Conservation (phyloP, 495 filamentous ascomycete species). For the Penicillium cosmopolitanum region DNA sequence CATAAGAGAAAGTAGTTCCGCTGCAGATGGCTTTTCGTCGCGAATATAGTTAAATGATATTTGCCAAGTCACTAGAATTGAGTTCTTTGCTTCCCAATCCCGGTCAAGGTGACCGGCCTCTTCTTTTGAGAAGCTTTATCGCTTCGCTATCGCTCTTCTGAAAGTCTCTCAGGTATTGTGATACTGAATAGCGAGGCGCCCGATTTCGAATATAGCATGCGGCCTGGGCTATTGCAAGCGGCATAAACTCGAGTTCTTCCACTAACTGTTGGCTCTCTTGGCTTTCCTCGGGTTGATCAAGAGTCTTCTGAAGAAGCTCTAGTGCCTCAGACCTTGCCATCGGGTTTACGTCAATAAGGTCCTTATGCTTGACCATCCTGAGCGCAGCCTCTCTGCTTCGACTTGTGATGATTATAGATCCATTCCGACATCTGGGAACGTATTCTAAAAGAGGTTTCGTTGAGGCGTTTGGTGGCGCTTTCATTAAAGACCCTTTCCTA, state of each 20-base stretch:
- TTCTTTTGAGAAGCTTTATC: not conserved
- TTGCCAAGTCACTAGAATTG: conserved; percentile 35
- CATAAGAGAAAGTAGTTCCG: conserved; percentile 32
- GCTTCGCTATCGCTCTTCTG: conserved; percentile 3
- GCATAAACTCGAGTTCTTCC: conserved; percentile 36
- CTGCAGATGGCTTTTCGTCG: conserved; percentile 20
- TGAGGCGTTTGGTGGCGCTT: too few relatives aligned
- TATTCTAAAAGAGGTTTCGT: too few relatives aligned
- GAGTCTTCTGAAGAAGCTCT: too few relatives aligned
- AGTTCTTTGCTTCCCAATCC: conserved; percentile 26
- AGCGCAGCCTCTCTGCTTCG: too few relatives aligned
- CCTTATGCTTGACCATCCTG: too few relatives aligned
- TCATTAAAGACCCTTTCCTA: rapidly evolving
- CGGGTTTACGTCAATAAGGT: too few relatives aligned
- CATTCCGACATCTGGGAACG: too few relatives aligned
- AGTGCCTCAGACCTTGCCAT: too few relatives aligned
- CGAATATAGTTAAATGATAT: conserved; percentile 36
- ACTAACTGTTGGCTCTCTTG: conserved; percentile 16
- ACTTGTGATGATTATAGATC: too few relatives aligned
- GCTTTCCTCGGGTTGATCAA: too few relatives aligned
- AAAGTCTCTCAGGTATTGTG: conserved; percentile 42
- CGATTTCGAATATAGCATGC: conserved; percentile 39
- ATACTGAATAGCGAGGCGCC: conserved; percentile 7
- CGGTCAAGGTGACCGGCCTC: conserved; percentile 14
- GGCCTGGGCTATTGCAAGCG: conserved; percentile 42